Base-by-base conservation (phyloP, 768 basidiomycete species). In the Tulasnella sp. region DNA sequence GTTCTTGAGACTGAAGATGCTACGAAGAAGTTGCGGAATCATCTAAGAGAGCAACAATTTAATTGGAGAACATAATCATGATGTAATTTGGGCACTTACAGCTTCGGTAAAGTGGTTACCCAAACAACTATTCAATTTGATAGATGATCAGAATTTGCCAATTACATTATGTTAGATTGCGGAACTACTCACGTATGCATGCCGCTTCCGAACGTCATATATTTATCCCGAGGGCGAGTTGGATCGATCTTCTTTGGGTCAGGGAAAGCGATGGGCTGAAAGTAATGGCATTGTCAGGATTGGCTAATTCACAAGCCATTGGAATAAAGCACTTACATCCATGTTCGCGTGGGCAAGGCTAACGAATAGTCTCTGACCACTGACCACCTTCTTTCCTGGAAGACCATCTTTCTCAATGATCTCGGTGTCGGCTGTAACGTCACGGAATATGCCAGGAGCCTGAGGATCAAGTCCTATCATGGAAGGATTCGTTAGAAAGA, bases 1-100 rank as follows among this genome's bases (percentile, higher is more conserved):
- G 27, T 56, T 56, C 37, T 46, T 56, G 5, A 53, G 27, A 28
- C 63, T 63, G 51, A 78, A 70, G 35, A 80, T 68, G 5, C 62
- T 64, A 34, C 51, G 51, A 32, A 53, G 44, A 7, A 53, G 34
- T 16, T 53, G 45, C 8, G 51, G 51, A 42, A 53, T 53, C 24
- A 28, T 46, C 51, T 45, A 37, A 4, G 3, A 7, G 13, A 27
- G 7, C 6, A 33, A 45, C 4, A n/a, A n/a, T n/a, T n/a, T n/a
- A n/a, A n/a, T n/a, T n/a, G n/a, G n/a, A n/a, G n/a, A n/a, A n/a
- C n/a, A n/a, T n/a, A n/a, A 68, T 37, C 5, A 61, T 35, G 1
- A 58, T 58, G 22, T 65, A 10, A 53, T 31, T 43, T 59, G 57
- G 1, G 46, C 57, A 73, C 64, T 9, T 67, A 64, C 16, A 71